Evolutionary conservation across 768 basidiomycete genomes (phyloP).

Genomic region (Lactifluus volemus): DNA sequence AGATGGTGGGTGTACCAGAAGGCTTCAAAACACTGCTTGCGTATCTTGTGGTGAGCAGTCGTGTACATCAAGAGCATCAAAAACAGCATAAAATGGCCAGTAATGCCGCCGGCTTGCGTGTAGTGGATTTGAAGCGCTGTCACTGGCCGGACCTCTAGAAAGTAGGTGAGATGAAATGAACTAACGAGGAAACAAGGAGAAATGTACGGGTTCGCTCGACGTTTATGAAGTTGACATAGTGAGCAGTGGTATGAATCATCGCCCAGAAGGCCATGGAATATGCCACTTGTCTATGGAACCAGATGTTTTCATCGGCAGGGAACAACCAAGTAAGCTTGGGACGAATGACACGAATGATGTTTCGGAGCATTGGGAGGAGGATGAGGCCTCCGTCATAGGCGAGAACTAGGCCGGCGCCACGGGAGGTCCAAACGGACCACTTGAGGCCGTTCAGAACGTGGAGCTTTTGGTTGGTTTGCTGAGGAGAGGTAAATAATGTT

Average conservation of each 20-base stretch:
- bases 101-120: constrained; percentile 82
- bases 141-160: constrained; percentile 68
- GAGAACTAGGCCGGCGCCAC: constrained; percentile 86
- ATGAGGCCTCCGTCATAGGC: constrained; percentile 84
- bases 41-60: constrained; percentile 83
- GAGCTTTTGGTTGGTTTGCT: constrained; percentile 56
- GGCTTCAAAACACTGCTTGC: constrained; percentile 84
- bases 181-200: not conserved
- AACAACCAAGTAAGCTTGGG: constrained; percentile 75
- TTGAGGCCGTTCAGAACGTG: constrained; percentile 69
- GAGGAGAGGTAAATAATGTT: constrained; percentile 1
- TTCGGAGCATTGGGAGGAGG: constrained; percentile 83
- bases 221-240: constrained; percentile 91
- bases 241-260: constrained; percentile 88
- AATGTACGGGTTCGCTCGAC: constrained; percentile 77
- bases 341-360: constrained; percentile 75
- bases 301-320: constrained; percentile 91
- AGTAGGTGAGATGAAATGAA: not conserved
- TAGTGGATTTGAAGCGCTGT: constrained; percentile 82
- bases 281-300: constrained; percentile 93
- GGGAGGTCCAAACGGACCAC: constrained; percentile 84
- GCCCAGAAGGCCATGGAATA: constrained; percentile 92
- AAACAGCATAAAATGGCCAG: constrained; percentile 91
- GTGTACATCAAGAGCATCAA: constrained; percentile 92
- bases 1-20: constrained; percentile 98